These are phyloP conservation scores for Dactylonectria macrodidyma DNA, from an alignment of 2,329 filamentous ascomycete genomes.

Conservation along the genomic window DNA sequence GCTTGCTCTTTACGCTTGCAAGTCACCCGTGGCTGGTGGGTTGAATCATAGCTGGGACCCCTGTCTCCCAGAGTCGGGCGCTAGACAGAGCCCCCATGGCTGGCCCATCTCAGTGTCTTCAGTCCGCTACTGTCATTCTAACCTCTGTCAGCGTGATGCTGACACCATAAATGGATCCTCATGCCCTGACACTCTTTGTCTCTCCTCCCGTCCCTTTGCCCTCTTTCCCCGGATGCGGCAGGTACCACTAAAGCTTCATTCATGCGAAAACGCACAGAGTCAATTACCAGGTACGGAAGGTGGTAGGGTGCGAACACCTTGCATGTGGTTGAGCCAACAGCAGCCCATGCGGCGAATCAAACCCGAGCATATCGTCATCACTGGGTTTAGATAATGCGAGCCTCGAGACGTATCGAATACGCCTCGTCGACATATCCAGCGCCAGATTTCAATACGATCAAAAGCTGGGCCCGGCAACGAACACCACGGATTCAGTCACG, in stretches of 20 bases:
- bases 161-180: constrained; percentile 6
- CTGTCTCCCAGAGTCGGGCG: not conserved
- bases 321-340: constrained; percentile 5
- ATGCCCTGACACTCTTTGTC: constrained; percentile 11
- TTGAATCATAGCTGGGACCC: not conserved
- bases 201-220: not conserved
- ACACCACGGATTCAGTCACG: not conserved
- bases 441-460: not conserved
- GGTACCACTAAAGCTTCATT: not conserved
- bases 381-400: constrained; percentile 14
- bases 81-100: not conserved
- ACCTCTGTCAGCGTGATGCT: constrained; percentile 1
- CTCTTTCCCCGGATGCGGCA: constrained; percentile 19
- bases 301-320: constrained; percentile 8
- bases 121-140: not conserved
- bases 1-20: not conserved
- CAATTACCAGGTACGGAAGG: not conserved
- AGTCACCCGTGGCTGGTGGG: not conserved
- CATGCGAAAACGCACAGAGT: not conserved
- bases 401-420: constrained; percentile 14
- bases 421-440: not conserved
- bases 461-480: not conserved
- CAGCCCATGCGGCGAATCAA: constrained; percentile 39
- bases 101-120: not conserved
- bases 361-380: constrained; percentile 40